These are phyloP conservation scores for Exutisphaerella laricina DNA, from an alignment of 2,329 filamentous ascomycete species.

Conservation along the genomic window DNA sequence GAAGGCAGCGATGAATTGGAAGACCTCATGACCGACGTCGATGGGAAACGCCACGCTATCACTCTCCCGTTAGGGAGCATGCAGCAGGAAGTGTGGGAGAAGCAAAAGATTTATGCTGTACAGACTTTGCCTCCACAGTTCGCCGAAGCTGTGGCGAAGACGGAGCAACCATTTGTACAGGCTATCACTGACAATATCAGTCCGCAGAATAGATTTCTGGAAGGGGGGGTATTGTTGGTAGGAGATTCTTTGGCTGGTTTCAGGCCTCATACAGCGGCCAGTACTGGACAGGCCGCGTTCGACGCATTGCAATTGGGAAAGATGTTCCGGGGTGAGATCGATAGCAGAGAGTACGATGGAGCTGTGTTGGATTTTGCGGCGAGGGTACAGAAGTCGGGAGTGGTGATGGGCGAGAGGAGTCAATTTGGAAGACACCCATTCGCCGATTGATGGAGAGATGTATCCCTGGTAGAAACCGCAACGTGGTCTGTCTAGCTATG, in stretches of 20 bases:
- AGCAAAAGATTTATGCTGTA: constrained; percentile 32
- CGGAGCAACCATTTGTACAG: constrained; percentile 42
- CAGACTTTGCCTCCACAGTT: constrained; percentile 38
- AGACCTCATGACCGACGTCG: constrained; percentile 42
- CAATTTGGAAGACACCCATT: constrained; percentile 37
- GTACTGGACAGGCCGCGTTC: constrained; percentile 45
- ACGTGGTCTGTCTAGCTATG: too few species aligned
- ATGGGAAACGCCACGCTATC: constrained; percentile 38
- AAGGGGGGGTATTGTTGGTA: constrained; percentile 42
- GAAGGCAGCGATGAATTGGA: constrained; percentile 37
- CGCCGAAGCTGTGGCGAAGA: constrained; percentile 39
- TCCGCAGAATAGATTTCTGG: constrained; percentile 35
- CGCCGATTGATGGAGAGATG: constrained; percentile 9
- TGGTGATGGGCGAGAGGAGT: constrained; percentile 38
- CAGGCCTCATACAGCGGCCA: constrained; percentile 43
- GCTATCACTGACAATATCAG: constrained; percentile 42
- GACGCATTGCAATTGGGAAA: constrained; percentile 40
- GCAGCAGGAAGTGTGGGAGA: constrained; percentile 36
- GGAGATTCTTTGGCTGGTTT: constrained; percentile 46
- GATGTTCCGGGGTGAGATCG: constrained; percentile 37
- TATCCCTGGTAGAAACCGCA: too few species aligned
- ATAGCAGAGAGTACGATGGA: constrained; percentile 34
- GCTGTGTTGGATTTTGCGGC: constrained; percentile 35
- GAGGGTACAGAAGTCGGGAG: constrained; percentile 36
- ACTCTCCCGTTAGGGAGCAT: constrained; percentile 43